phyloP scores from a whole-genome alignment of 345 rosid genomes.

The Salix udensis region DNA sequence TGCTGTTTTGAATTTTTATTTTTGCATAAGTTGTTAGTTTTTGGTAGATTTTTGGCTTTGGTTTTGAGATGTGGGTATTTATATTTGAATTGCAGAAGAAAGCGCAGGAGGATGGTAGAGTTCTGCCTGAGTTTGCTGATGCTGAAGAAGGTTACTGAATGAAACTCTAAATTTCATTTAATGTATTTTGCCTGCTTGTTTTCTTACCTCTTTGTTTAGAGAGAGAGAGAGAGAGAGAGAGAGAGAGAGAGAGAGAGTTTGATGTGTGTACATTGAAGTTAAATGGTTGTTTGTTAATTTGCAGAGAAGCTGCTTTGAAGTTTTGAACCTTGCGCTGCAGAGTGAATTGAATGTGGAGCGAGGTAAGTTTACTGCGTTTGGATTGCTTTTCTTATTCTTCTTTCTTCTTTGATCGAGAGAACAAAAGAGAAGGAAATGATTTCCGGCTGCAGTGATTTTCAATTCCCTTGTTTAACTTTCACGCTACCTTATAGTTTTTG shows the following conservation, averaged over 20 bases:
- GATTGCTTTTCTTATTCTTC: background rate
- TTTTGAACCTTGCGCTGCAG: slow-evolving; percentile 72
- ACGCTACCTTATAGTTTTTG: too few relatives aligned
- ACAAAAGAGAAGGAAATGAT: background rate
- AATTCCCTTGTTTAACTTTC: background rate
- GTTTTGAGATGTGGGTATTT: slow-evolving; percentile 14
- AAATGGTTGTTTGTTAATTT: slow-evolving; percentile 17
- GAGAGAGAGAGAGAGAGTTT: background rate
- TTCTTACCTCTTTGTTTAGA: background rate
- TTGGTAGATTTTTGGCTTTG: slow-evolving; percentile 5
- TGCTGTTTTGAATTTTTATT: background rate
- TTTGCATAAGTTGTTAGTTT: too few relatives aligned
- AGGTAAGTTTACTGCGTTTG: slow-evolving; percentile 44
- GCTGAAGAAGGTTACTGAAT: slow-evolving; percentile 65
- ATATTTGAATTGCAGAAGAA: slow-evolving; percentile 53
- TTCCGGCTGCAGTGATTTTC: background rate
- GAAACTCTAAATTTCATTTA: background rate
- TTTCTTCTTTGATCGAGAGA: background rate
- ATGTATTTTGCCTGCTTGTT: background rate
- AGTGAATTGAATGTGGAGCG: slow-evolving; percentile 59
- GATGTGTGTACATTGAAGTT: background rate
- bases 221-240: background rate
- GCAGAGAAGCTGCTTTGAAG: slow-evolving; percentile 78
- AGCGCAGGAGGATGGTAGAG: slow-evolving; percentile 74
- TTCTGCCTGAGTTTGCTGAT: slow-evolving; percentile 81